Evolutionary conservation across 2,329 filamentous ascomycete species (phyloP), one percentile per base, ranked within the genome.

Genomic region (Septoria linicola): DNA sequence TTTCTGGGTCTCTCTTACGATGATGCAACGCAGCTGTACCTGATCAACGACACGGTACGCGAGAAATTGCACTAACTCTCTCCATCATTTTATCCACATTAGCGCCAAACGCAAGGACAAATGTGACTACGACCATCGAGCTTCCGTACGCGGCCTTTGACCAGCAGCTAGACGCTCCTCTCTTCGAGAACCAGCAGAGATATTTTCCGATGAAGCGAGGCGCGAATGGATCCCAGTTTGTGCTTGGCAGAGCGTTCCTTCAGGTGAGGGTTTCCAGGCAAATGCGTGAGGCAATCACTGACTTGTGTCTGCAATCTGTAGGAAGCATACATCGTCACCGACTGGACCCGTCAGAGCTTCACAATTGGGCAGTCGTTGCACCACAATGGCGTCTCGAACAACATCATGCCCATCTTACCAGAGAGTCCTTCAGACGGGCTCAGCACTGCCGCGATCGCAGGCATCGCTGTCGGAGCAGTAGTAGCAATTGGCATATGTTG

Each of bases 1-100:
- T 66, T 65, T 6, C 72, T 74, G 51, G 68, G 68, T 1, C 61
- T 74, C 1, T 67, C 62, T 2, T 74, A 70, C 57, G 69, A 73
- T 51, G 46, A 59, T 4, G 57, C 55, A 8, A 68, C 66, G 7
- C 65, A 70, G 7, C 59, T 72, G 2, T 74, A 74, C 44, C 58
- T 69, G 11, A 59, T 74, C 11, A 70, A 73, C 53, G 63, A 68
- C 14, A 68, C 66, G 1, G 59, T 67, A 4, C 72, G 72, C 50
- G 23, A 59, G 19, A 49, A 65, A 14, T 61, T 72, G 0, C 46
- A 65, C 2, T 34, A 35, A 3, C 60, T 59, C 8, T 66, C 72
- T 30, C 68, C 72, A 1, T 63, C 61, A 0, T 55, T 74, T 25
- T 67, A 1, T 64, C 74, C 43, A 72, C 51, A 8, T 41, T 65